Base-by-base conservation (phyloP, 306 rosid species). In the Astragalus membranaceus region DNA sequence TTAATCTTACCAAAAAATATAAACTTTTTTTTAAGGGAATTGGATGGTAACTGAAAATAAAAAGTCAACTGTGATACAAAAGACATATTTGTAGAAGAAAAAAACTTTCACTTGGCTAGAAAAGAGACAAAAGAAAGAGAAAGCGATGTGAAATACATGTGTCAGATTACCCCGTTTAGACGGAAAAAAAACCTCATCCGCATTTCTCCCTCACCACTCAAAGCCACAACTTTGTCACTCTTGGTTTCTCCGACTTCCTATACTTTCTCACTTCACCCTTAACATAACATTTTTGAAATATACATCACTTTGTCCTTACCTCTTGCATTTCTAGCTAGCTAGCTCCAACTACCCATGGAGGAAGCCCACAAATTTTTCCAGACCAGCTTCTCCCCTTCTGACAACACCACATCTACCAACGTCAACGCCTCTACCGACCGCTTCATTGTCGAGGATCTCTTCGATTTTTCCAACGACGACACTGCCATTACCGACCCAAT, bases 381-480 rank as follows among this genome's bases (percentile, higher is more conserved):
- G 42, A 73, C 58, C 75, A 49, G 9, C 48, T 86, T 85, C 50
- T 76, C 81, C 77, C 39, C 79, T 4, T 41, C 88, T 10, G 37
- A 59, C 64, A 50, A 5, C 74, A 5, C 7, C 6, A 10, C 49
- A 0, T 4, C 39, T 37, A 79, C 35, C 32, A 76, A 64, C 32
- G 16, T 76, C 6, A 46, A 72, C 61, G 23, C 72, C 7, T 47
- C 30, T 59, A 32, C 53, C 10, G 23, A 79, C 10, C 96, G 88
- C 55, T 92, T 89, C 76, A 67, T 85, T 30, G 96, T 92, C 0
- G 98, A 92, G 64, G 98, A 94, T 75, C 86, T 94, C 51, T 88
- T 94, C 17, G 88, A 94, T 81, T 91, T 94, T 73, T 84, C 99
- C 59, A 86, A 91, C 69, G 80, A 86, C 7, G 73, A 55, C 10